phyloP scores from a whole-genome alignment of 768 basidiomycete species.

The Suillus subluteus region DNA sequence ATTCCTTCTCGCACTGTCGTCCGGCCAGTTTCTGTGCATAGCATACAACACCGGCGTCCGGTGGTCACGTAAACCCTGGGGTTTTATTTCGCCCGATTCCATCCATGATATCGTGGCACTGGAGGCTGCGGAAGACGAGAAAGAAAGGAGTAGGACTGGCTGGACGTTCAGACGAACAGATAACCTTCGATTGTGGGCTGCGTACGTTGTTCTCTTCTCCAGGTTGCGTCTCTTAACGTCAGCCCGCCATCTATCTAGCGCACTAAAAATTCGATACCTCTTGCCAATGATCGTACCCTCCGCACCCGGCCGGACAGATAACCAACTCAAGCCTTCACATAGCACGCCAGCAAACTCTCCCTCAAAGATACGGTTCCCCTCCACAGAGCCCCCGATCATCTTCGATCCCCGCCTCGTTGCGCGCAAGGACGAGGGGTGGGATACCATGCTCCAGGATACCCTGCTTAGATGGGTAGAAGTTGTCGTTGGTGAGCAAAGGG shows the following conservation, averaged over 20 bases:
- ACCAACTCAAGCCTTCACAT: conserved; percentile 23
- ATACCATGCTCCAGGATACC: conserved; percentile 70
- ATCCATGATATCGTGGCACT: conserved; percentile 81
- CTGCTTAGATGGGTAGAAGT: conserved; percentile 69
- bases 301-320: conserved; percentile 34
- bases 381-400: conserved; percentile 50
- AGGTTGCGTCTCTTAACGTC: conserved; percentile 1
- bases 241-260: conserved; percentile 43
- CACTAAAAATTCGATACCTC: conserved; percentile 81
- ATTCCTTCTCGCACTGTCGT: conserved; percentile 63
- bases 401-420: conserved; percentile 82
- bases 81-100: conserved; percentile 75
- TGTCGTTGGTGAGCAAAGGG: conserved; percentile 69
- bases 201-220: conserved; percentile 50
- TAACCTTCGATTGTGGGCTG: conserved; percentile 84
- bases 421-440: conserved; percentile 77
- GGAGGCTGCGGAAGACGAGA: conserved; percentile 49
- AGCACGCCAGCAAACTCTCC: conserved; percentile 34
- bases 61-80: conserved; percentile 84
- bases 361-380: conserved; percentile 40
- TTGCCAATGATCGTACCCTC: conserved; percentile 66
- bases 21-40: conserved; percentile 78
- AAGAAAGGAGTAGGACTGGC: conserved; percentile 54
- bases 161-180: conserved; percentile 90
- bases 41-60: conserved; percentile 85